Conservation (phyloP, 768 basidiomycete genomes). For the Scleroderma citrinum region DNA sequence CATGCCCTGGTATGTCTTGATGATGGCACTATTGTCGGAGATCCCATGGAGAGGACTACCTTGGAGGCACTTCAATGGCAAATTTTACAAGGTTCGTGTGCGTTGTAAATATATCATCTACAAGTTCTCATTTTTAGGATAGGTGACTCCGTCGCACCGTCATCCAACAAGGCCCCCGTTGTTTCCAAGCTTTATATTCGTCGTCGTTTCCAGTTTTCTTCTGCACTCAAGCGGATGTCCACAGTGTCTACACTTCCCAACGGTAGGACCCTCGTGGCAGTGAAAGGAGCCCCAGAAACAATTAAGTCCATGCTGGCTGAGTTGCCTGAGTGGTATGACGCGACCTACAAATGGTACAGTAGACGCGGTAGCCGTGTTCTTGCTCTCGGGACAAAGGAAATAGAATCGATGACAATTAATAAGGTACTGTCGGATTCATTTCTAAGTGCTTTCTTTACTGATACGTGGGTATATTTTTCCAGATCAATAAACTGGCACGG, state of each 20-base stretch:
- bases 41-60: constrained; percentile 99
- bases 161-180: constrained; percentile 44
- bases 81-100: constrained; percentile 52
- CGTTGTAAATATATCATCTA: neutral
- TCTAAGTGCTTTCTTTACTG: neutral
- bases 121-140: neutral
- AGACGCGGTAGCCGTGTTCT: constrained; percentile 90
- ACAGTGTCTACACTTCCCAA: constrained; percentile 70
- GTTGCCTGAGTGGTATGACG: constrained; percentile 81
- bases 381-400: constrained; percentile 84
- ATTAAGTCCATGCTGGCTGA: constrained; percentile 78
- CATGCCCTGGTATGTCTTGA: constrained; percentile 94
- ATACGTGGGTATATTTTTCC: neutral
- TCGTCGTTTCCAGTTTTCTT: constrained; percentile 96
- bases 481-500: constrained; percentile 88
- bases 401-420: constrained; percentile 62
- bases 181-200: constrained; percentile 65
- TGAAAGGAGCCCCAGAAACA: constrained; percentile 97
- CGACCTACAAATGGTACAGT: constrained; percentile 93
- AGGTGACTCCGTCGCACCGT: constrained; percentile 68
- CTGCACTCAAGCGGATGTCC: constrained; percentile 96
- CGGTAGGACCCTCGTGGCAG: constrained; percentile 59
- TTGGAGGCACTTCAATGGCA: constrained; percentile 89
- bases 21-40: constrained; percentile 90
- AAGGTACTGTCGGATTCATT: constrained; percentile 44